These are phyloP conservation scores for Laguncularia racemosa DNA, from an alignment of 345 rosid species.

Conservation along the genomic window DNA sequence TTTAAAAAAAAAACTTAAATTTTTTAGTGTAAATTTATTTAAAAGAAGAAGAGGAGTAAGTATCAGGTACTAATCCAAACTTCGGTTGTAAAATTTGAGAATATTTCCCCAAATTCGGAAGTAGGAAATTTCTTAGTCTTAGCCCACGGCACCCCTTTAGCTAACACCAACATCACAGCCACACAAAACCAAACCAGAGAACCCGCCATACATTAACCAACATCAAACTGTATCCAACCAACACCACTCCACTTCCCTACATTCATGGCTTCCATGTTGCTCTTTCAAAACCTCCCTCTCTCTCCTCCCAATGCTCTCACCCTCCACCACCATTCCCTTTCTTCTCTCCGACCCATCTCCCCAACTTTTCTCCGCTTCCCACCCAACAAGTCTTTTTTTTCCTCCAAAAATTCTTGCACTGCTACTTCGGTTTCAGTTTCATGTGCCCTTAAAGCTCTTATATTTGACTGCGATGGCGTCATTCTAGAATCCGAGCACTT, in stretches of 20 bases:
- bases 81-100: no score
- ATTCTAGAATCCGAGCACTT: constrained; percentile 87
- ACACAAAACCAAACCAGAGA: no score
- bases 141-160: no score
- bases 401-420: neutral
- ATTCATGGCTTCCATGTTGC: constrained; percentile 8
- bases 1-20: no score
- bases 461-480: constrained; percentile 94
- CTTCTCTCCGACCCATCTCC: neutral
- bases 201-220: no score
- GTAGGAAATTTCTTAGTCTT: no score
- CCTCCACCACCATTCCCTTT: constrained; percentile 2
- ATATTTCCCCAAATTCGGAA: no score
- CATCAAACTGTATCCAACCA: no score
- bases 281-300: neutral
- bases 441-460: constrained; percentile 58
- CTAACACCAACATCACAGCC: no score
- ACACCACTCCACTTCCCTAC: neutral
- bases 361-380: constrained; percentile 8
- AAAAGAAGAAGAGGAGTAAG: no score
- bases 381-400: neutral
- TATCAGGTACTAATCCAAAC: no score
- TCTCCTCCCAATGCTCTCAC: neutral
- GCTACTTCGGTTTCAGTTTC: constrained; percentile 18
- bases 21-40: no score